Percentiles rank a stretch among this genome's conserved stretches.
Conservation (phyloP, 73 alveolate genomes). For the Symbiodinium pilosum region DNA sequence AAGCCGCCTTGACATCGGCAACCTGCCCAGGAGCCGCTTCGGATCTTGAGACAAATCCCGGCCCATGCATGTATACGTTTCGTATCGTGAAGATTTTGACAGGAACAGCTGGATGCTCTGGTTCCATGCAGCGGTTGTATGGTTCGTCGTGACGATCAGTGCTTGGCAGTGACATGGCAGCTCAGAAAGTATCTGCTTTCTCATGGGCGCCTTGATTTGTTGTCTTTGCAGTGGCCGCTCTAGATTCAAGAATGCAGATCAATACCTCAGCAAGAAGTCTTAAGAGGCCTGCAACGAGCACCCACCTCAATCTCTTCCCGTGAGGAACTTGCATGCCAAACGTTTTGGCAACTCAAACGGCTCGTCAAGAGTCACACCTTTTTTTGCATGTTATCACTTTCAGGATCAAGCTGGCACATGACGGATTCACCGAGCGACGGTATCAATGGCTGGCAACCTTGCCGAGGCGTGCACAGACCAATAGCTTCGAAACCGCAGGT, state of each 20-base stretch:
- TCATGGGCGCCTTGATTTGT: too few relatives aligned
- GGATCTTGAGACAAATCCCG: not conserved
- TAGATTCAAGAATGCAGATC: too few relatives aligned
- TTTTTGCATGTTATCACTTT: too few relatives aligned
- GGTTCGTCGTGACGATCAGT: slow-evolving; percentile 73
- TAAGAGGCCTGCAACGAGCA: too few relatives aligned
- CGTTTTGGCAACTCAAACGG: too few relatives aligned
- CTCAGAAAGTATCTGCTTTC: too few relatives aligned
- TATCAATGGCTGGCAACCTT: slow-evolving; percentile 69
- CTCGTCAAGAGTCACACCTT: too few relatives aligned
- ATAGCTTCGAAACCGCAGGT: too few relatives aligned
- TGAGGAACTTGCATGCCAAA: too few relatives aligned
- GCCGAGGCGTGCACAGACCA: not conserved
- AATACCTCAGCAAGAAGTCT: too few relatives aligned
- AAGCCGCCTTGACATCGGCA: slow-evolving; percentile 76
- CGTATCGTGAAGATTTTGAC: not conserved
- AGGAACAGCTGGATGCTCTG: slow-evolving; percentile 89
- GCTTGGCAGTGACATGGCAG: slow-evolving; percentile 93
- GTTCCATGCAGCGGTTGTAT: slow-evolving; percentile 90
- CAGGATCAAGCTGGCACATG: slow-evolving; percentile 75
- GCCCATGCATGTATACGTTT: not conserved
- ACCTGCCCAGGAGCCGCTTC: slow-evolving; percentile 43
- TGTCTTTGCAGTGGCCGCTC: too few relatives aligned
- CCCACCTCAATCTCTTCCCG: too few relatives aligned
- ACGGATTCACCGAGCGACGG: slow-evolving; percentile 74